Evolutionary conservation across 2,329 filamentous ascomycete species (phyloP).

Genomic region (Arthrobotrys musiformis): DNA sequence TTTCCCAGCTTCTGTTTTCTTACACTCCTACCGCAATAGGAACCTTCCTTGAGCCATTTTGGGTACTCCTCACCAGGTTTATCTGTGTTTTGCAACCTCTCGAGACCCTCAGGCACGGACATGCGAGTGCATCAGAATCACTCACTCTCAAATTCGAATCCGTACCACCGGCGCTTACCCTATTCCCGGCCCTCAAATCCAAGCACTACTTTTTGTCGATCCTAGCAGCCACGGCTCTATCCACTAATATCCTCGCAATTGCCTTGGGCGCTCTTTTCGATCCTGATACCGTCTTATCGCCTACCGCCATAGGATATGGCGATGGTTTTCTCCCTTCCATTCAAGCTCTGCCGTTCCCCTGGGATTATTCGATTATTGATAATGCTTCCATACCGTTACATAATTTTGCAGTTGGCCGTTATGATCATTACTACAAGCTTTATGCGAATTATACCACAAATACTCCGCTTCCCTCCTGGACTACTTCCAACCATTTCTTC

Average conservation of each 20-base stretch:
- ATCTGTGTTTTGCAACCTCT: slow-evolving; percentile 70
- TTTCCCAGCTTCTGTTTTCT: slow-evolving; percentile 64
- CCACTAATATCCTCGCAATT: slow-evolving; percentile 69
- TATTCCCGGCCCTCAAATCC: slow-evolving; percentile 65
- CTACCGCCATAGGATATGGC: slow-evolving; percentile 60
- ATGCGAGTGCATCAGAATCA: slow-evolving; percentile 62
- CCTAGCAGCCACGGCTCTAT: slow-evolving; percentile 66
- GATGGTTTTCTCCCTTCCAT: slow-evolving; percentile 13
- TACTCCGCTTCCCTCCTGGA: slow-evolving; percentile 67
- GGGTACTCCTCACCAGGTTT: slow-evolving; percentile 68
- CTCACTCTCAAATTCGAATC: slow-evolving; percentile 67
- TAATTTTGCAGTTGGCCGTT: slow-evolving; percentile 51
- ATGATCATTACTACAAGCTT: slow-evolving; percentile 64
- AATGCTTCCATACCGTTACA: slow-evolving; percentile 51
- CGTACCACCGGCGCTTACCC: slow-evolving; percentile 68
- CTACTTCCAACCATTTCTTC: slow-evolving; percentile 65
- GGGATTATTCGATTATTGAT: slow-evolving; percentile 2
- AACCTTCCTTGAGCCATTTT: slow-evolving; percentile 70
- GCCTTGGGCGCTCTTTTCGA: slow-evolving; percentile 67
- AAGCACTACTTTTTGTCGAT: slow-evolving; percentile 65
- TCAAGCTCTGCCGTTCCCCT: background rate
- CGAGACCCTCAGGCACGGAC: slow-evolving; percentile 65
- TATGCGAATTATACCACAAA: slow-evolving; percentile 65
- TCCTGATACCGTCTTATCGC: background rate
- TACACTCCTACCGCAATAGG: slow-evolving; percentile 70